Conservation (phyloP, 2,329 filamentous ascomycete species). For the Cryoendolithus antarcticus region DNA sequence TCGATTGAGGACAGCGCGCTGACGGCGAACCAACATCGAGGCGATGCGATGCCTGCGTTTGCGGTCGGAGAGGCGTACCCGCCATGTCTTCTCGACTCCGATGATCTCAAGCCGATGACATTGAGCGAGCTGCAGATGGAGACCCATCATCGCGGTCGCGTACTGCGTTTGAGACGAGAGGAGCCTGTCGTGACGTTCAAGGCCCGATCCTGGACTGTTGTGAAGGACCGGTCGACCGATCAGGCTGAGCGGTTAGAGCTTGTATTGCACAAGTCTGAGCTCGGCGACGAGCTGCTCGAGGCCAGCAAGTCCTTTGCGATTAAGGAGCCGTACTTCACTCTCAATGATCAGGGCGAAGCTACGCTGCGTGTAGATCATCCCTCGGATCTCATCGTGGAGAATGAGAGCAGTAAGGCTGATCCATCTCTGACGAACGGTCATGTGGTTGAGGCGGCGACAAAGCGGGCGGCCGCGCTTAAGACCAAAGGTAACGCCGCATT, state of each 20-base stretch:
- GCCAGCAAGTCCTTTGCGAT: slow-evolving; percentile 12
- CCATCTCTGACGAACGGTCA: too few species aligned
- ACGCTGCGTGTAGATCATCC: slow-evolving; percentile 19
- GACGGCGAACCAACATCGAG: too few species aligned
- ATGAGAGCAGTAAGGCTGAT: neutral
- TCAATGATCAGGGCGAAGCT: slow-evolving; percentile 17
- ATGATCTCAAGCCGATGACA: slow-evolving; percentile 6
- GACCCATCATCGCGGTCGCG: slow-evolving; percentile 11
- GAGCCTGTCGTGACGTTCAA: slow-evolving; percentile 10
- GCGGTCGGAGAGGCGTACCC: slow-evolving; percentile 5
- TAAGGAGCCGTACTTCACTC: slow-evolving; percentile 21
- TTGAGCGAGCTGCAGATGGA: slow-evolving; percentile 9
- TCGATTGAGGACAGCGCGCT: too few species aligned
- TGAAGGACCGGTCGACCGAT: slow-evolving; percentile 17
- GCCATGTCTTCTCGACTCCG: slow-evolving; percentile 3
- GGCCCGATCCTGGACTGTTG: slow-evolving; percentile 17
- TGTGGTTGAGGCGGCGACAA: neutral
- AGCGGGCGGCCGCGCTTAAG: slow-evolving; percentile 14
- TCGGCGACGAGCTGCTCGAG: slow-evolving; percentile 24
- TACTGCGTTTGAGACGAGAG: slow-evolving; percentile 12
- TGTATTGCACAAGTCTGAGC: slow-evolving; percentile 22
- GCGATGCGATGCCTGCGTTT: slow-evolving; percentile 3
- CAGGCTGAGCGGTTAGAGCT: slow-evolving; percentile 14
- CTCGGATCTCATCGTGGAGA: slow-evolving; percentile 13
- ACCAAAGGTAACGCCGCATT: slow-evolving; percentile 19